A percentile compares a stretch with the other conserved stretches of the same genome.
phyloP scores from a whole-genome alignment of 164 flowering plant genomes.

The Macadamia tetraphylla region DNA sequence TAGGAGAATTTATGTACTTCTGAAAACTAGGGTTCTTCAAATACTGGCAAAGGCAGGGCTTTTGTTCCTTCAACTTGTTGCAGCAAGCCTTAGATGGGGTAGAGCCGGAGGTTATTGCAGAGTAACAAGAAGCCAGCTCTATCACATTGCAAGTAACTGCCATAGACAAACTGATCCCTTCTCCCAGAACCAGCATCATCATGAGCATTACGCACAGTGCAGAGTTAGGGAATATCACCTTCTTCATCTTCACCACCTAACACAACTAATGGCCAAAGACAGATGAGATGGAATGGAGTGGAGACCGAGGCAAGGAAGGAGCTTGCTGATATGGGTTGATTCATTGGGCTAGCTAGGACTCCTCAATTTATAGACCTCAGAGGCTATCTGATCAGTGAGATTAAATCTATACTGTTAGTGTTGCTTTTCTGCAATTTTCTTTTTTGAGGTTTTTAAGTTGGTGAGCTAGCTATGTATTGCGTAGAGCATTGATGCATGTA shows the following conservation, averaged over 20 bases:
- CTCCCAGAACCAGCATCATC: conserved; percentile 16
- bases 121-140: conserved; percentile 2
- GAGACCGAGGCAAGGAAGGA: too few species aligned
- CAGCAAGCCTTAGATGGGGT: conserved; percentile 4
- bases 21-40: conserved; percentile 44
- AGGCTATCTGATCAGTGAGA: too few species aligned
- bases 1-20: conserved; percentile 43
- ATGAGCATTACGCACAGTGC: conserved; percentile 14
- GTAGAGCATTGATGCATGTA: too few species aligned
- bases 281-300: too few species aligned
- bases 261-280: too few species aligned
- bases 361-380: too few species aligned
- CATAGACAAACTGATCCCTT: conserved; percentile 20
- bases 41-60: conserved; percentile 68
- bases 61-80: conserved; percentile 27
- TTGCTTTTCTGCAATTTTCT: too few species aligned
- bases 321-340: too few species aligned
- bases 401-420: too few species aligned
- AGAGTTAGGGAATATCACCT: neutral
- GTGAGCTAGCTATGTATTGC: too few species aligned
- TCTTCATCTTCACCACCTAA: neutral
- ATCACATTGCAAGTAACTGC: conserved; percentile 12
- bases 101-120: conserved; percentile 3
- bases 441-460: too few species aligned
- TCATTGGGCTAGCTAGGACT: too few species aligned